Base-by-base conservation (phyloP, 768 basidiomycete genomes). In the Collybia sordida region DNA sequence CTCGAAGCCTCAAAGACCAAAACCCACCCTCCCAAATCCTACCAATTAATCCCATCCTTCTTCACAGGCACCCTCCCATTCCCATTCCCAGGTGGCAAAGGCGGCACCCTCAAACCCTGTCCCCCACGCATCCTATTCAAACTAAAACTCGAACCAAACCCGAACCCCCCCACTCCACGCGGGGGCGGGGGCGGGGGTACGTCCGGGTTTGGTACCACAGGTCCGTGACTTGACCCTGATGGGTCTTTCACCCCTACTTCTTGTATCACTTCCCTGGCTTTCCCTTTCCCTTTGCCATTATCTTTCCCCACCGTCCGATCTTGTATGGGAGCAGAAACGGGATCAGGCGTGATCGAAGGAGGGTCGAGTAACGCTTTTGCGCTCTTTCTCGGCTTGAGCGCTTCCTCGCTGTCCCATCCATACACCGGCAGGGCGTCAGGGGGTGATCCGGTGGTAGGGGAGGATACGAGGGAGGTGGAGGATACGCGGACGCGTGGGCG, bases 91-190 rank as follows among this genome's bases (percentile, higher is more conserved):
- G n/a, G n/a, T n/a, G n/a, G n/a, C n/a, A n/a, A n/a, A n/a, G n/a
- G n/a, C n/a, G n/a, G n/a, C n/a, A n/a, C n/a, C n/a, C n/a, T n/a
- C n/a, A n/a, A n/a, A n/a, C n/a, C n/a, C n/a, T n/a, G n/a, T n/a
- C n/a, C n/a, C n/a, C n/a, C n/a, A n/a, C n/a, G n/a, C n/a, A n/a
- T n/a, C n/a, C n/a, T n/a, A n/a, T n/a, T n/a, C n/a, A n/a, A n/a
- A 22, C 28, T 24, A 35, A 51, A 51, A 15, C 34, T 27, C 6
- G 50, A 51, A 4, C 50, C 50, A 27, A 51, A 51, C 11, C 50
- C 50, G 22, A 51, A 51, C 11, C 50, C 50, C 8, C 34, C 50
- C 1, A 46, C 19, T 14, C 22, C n/a, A 22, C 48, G 24, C 22
- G 35, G 6, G 18, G 28, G 28, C 25, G 31, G 11, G 11, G 27